Conservation (phyloP, 305 asterid species). For the Striga hermonthica region DNA sequence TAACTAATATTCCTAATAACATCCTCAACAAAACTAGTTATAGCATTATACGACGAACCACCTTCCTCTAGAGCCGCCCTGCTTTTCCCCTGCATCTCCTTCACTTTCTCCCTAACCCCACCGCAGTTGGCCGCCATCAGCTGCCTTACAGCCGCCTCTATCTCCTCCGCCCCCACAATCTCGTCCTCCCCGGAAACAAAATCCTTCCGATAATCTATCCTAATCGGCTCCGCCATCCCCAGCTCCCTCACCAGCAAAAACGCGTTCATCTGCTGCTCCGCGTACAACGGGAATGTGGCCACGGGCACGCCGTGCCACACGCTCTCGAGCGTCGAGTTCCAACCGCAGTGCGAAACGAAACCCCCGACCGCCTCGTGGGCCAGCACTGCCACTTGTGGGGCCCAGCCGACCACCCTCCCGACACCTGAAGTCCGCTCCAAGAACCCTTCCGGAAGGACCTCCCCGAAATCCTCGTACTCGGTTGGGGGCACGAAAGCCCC, state of each 20-base stretch:
- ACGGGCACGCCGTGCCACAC: conserved; percentile 55
- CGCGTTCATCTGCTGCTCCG: conserved; percentile 58
- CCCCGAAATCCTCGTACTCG: conserved; percentile 26
- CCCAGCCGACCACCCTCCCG: conserved; percentile 60
- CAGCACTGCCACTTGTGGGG: conserved; percentile 49
- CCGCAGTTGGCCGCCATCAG: conserved; percentile 32
- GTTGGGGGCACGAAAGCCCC: conserved; percentile 1
- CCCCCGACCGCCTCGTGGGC: conserved; percentile 54
- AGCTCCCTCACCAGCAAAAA: conserved; percentile 45
- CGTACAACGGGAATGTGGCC: conserved; percentile 53
- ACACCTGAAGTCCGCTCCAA: conserved; percentile 31
- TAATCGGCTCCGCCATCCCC: conserved; percentile 44
- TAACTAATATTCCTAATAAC: not conserved
- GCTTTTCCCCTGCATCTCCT: conserved; percentile 45
- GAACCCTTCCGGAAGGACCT: conserved; percentile 49
- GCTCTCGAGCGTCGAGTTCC: conserved; percentile 58
- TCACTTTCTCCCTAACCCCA: conserved; percentile 39
- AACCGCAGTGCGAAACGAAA: conserved; percentile 61
- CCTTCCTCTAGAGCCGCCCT: conserved; percentile 34
- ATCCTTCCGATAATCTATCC: conserved; percentile 35
- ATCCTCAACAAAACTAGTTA: not conserved
- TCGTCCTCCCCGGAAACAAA: not conserved
- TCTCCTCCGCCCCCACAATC: conserved; percentile 38
- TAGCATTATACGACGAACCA: conserved; percentile 40
- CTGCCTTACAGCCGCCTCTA: conserved; percentile 37